These are phyloP conservation scores for Globisporangium parvum DNA, from an alignment of 352 stramenopile species.

Conservation along the genomic window DNA sequence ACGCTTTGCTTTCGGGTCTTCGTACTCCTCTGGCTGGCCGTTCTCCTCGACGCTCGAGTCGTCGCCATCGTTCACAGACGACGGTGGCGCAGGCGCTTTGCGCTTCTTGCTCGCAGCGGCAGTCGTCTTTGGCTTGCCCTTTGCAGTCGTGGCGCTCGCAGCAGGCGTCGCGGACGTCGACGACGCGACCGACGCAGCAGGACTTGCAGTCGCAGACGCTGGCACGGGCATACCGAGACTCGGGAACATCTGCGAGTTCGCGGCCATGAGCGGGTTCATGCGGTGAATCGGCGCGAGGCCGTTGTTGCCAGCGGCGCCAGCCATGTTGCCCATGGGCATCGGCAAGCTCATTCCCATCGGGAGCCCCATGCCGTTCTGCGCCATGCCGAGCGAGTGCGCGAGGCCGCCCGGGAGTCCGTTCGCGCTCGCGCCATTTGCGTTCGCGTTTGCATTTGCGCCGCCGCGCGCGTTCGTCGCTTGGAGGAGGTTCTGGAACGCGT, in stretches of 20 bases:
- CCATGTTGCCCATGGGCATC: constrained; percentile 49
- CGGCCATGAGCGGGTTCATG: constrained; percentile 66
- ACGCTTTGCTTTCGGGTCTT: constrained; percentile 82
- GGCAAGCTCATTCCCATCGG: constrained; percentile 12
- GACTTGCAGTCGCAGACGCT: constrained; percentile 7
- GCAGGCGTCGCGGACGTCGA: constrained; percentile 13
- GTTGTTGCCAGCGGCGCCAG: constrained; percentile 18
- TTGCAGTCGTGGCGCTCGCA: constrained; percentile 19
- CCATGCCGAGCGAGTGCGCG: constrained; percentile 40
- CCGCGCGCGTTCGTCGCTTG: constrained; percentile 58
- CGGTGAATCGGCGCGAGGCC: constrained; percentile 63
- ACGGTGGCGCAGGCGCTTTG: constrained; percentile 41
- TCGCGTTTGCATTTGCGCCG: constrained; percentile 4
- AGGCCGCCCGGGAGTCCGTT: constrained; percentile 24
- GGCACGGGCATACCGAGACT: constrained; percentile 26
- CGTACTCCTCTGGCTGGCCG: constrained; percentile 69
- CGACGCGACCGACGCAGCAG: constrained; percentile 12
- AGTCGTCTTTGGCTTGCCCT: constrained; percentile 38
- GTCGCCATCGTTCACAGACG: constrained; percentile 30
- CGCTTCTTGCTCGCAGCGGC: constrained; percentile 63
- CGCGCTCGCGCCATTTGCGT: constrained; percentile 14
- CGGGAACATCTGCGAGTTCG: constrained; percentile 61
- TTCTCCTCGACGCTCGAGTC: constrained; percentile 47
- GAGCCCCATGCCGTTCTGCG: constrained; percentile 24
- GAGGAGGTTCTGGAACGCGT: constrained; percentile 75